phyloP scores from a whole-genome alignment of 2,329 filamentous ascomycete species.

The Sporothrix euskadiensis region DNA sequence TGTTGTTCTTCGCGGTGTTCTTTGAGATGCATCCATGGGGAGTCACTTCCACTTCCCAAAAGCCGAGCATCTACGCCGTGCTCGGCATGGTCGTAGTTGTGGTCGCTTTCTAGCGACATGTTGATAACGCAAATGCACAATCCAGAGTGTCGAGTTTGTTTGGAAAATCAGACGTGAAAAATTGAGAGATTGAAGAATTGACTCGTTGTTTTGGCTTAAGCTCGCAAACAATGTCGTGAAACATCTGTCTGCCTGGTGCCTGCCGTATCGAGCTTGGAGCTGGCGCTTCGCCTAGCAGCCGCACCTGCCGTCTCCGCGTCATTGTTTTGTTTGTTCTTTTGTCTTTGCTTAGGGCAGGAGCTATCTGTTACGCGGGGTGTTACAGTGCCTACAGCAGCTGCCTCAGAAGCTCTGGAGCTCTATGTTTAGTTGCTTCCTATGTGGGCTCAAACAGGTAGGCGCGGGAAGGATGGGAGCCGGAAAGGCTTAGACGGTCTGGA shows the following conservation, averaged over 20 bases:
- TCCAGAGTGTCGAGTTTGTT: too few relatives aligned
- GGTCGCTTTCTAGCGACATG: background rate
- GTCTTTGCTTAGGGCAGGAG: background rate
- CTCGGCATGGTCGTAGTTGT: background rate
- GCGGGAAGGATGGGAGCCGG: background rate
- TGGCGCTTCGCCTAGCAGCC: background rate
- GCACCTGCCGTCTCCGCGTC: background rate
- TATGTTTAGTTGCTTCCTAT: background rate
- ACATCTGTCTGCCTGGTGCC: background rate
- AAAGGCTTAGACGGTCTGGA: background rate
- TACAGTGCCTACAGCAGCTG: background rate
- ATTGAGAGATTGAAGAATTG: background rate
- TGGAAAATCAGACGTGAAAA: background rate
- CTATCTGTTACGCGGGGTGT: too few relatives aligned
- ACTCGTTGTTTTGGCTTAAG: background rate
- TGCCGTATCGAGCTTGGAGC: background rate
- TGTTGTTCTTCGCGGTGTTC: background rate
- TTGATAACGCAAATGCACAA: background rate
- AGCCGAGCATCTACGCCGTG: background rate
- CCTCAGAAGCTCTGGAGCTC: background rate
- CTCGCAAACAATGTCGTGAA: background rate
- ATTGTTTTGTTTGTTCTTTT: background rate
- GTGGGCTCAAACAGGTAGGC: conserved; percentile 4
- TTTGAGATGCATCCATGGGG: background rate
- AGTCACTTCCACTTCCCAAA: background rate